Base-by-base conservation (phyloP, 805 yeast species). In the Candida lessepsii region DNA sequence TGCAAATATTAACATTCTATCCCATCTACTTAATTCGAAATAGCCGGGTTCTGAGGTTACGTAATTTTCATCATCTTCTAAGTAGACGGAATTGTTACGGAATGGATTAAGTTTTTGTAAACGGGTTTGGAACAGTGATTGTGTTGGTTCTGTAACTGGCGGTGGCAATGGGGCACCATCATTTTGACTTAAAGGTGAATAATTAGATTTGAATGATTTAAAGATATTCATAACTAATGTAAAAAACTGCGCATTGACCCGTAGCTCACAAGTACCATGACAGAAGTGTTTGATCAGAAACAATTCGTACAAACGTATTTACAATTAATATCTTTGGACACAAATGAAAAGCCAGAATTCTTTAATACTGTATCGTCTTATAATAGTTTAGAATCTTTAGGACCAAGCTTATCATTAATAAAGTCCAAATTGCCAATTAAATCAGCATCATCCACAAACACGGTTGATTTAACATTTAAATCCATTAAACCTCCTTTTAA, bases 401-500 rank as follows among this genome's bases (percentile, higher is more conserved):
- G 79, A 16, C 77, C 78, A 9, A 63, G 74, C 17, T 64, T 79
- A 29, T 81, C 83, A 34, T 58, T 67, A 14, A 51, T 76, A 29
- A 65, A 65, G 36, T 64, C 42, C 21, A 49, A 53, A 0, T 69
- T 60, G 49, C 40, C 9, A 15, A 36, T 26, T 4, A 29, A 28
- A 29, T 25, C 41, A 4, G 28, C 11, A 16, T 45, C 44, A 29
- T 27, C 24, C 25, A 40, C 46, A 4, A 26, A 25, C 9, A 30
- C 28, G 3, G 50, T 65, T 36, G 53, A 48, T 16, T 50, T 71
- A 37, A 48, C 55, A 15, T 69, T 86, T 55, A 83, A 82, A 58
- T 83, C 90, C 21, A 74, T 87, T 40, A 79, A 81, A 51, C 76
- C 83, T 4, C 95, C 95, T 5, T 61, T 49, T 53, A 85, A 81